These are phyloP conservation scores for Leptographium flavum DNA, from an alignment of 2,329 filamentous ascomycete species.

Conservation along the genomic window DNA sequence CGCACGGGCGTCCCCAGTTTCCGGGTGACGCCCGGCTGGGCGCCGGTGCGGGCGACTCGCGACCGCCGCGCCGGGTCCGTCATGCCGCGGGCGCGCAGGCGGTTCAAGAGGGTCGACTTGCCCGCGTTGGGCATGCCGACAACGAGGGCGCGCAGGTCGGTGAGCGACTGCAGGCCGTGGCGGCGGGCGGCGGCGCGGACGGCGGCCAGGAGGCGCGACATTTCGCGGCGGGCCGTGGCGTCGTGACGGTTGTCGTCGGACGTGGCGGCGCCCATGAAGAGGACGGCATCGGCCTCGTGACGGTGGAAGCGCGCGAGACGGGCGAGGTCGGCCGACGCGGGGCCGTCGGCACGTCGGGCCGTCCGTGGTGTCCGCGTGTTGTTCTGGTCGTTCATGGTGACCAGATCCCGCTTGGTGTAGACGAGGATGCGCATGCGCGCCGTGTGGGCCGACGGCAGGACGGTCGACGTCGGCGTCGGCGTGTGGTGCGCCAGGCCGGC, in stretches of 20 bases:
- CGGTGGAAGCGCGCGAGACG: conserved; percentile 24
- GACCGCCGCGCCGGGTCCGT: conserved; percentile 21
- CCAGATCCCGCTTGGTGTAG: conserved; percentile 82
- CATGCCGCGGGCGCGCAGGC: conserved; percentile 57
- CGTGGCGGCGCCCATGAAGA: conserved; percentile 18
- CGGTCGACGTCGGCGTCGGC: not conserved
- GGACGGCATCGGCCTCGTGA: conserved; percentile 19
- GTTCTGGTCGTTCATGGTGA: too few species aligned
- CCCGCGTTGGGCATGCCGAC: conserved; percentile 98
- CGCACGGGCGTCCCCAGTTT: conserved; percentile 75
- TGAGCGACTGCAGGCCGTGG: conserved; percentile 42
- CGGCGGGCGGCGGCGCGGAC: conserved; percentile 33
- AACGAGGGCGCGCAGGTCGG: conserved; percentile 71
- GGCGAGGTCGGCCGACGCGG: not conserved
- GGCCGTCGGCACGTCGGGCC: too few species aligned
- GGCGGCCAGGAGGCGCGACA: conserved; percentile 26
- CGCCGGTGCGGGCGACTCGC: conserved; percentile 71
- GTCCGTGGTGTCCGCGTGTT: too few species aligned
- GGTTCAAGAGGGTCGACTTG: conserved; percentile 89
- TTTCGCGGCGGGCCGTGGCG: conserved; percentile 5
- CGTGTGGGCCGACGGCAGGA: conserved; percentile 28
- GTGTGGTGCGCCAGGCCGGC: not conserved
- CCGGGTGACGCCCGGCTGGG: conserved; percentile 78
- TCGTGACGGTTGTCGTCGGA: conserved; percentile 33
- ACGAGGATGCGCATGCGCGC: conserved; percentile 66